Conservation (phyloP, 179 eudicot species). For the Vitellaria paradoxa region DNA sequence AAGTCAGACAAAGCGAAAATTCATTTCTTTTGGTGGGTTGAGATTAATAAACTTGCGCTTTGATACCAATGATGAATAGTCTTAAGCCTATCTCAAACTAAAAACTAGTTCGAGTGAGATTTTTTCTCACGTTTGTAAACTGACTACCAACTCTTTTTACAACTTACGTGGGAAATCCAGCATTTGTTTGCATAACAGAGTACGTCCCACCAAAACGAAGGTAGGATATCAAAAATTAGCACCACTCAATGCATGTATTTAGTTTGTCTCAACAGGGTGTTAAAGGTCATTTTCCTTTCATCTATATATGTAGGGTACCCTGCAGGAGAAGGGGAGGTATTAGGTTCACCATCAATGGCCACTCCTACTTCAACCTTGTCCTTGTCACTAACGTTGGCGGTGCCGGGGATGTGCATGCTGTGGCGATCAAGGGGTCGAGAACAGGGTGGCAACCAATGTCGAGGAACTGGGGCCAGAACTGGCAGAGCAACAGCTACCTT, state of each 20-base stretch:
- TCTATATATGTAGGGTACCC: constrained; percentile 31
- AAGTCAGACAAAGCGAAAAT: no score
- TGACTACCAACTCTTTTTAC: no score
- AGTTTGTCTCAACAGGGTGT: neutral
- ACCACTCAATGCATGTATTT: neutral
- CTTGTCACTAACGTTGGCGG: constrained; percentile 53
- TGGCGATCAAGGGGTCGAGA: constrained; percentile 52
- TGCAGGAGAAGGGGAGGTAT: constrained; percentile 54
- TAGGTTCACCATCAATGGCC: constrained; percentile 55
- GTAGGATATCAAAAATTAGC: no score
- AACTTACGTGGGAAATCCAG: no score
- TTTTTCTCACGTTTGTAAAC: no score
- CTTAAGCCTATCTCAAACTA: no score
- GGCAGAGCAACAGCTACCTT: constrained; percentile 54
- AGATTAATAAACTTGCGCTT: no score
- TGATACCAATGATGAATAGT: no score
- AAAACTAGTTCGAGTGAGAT: no score
- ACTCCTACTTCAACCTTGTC: constrained; percentile 58
- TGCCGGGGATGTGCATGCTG: constrained; percentile 48
- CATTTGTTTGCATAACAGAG: no score
- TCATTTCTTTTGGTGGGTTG: no score
- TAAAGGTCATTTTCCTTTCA: neutral
- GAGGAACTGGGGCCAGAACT: constrained; percentile 62
- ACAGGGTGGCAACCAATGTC: constrained; percentile 50
- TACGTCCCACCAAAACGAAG: no score